These are phyloP conservation scores for Corymbia calophylla DNA, from an alignment of 441 rosid genomes.

Conservation along the genomic window DNA sequence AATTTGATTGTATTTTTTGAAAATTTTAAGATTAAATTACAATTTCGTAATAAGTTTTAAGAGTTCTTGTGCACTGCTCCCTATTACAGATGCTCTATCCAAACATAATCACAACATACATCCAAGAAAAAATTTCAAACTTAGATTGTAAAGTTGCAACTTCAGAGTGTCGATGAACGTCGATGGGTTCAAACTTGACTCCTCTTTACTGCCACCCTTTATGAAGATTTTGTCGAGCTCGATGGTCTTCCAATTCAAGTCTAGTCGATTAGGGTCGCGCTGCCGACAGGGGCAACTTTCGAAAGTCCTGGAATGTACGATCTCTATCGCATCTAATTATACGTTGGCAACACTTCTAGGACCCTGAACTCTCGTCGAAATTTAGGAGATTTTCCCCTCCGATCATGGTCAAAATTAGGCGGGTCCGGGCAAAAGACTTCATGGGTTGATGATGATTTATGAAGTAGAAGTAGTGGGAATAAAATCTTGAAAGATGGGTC, in stretches of 20 bases:
- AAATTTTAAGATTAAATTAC: too few species aligned
- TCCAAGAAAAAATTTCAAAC: neutral
- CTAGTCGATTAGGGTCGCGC: too few species aligned
- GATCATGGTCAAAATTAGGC: neutral
- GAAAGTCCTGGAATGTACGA: neutral
- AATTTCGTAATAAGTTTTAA: too few species aligned
- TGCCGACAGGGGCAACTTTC: neutral
- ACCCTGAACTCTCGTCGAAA: neutral
- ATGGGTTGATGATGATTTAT: neutral
- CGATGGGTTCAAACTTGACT: neutral
- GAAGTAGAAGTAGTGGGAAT: neutral
- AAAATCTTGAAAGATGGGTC: neutral
- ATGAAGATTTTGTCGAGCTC: neutral
- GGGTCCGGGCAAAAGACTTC: neutral
- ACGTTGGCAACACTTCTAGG: neutral
- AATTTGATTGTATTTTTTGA: too few species aligned
- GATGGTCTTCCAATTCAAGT: neutral
- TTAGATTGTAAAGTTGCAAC: neutral
- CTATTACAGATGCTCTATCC: neutral
- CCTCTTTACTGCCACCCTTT: rapidly evolving
- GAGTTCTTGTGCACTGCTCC: too few species aligned
- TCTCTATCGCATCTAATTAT: neutral
- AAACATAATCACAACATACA: neutral
- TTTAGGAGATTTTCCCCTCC: neutral
- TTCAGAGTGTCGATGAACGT: rapidly evolving